These are phyloP conservation scores for Ceratocystis smalleyi DNA, from an alignment of 2,329 filamentous ascomycete genomes.

Conservation along the genomic window DNA sequence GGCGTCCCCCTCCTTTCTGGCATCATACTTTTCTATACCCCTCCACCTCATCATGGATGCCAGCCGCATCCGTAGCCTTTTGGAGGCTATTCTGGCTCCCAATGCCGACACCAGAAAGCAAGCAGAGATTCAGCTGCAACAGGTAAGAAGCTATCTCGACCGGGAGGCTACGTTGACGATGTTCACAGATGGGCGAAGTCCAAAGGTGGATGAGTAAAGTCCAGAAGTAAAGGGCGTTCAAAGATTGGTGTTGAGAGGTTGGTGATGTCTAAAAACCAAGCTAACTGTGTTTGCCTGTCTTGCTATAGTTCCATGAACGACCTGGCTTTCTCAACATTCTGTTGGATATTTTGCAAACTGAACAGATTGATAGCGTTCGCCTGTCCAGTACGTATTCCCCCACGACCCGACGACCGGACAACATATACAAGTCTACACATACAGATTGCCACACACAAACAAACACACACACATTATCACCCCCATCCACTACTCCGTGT, in stretches of 20 bases:
- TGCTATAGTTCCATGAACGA: conserved; percentile 65
- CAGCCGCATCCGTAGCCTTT: conserved; percentile 57
- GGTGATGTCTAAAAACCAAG: no score
- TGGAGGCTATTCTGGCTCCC: conserved; percentile 58
- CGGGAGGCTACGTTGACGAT: no score
- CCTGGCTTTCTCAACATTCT: conserved; percentile 81
- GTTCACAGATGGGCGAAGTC: background rate
- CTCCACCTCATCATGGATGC: conserved; percentile 48
- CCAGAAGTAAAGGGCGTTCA: no score
- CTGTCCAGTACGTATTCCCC: conserved; percentile 58
- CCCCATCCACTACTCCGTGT: no score
- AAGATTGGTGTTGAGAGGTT: no score
- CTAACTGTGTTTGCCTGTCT: background rate
- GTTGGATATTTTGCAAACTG: conserved; percentile 74
- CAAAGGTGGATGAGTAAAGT: no score
- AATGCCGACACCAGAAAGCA: conserved; percentile 60
- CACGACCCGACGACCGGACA: conserved; percentile 13
- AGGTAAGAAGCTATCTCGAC: conserved; percentile 37
- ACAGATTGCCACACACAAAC: no score
- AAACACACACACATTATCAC: no score
- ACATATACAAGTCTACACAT: background rate
- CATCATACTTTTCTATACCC: conserved; percentile 8
- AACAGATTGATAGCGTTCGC: conserved; percentile 71
- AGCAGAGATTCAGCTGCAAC: conserved; percentile 68
- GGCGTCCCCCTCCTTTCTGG: conserved; percentile 1